Evolutionary conservation across 2,329 filamentous ascomycete species (phyloP).

Genomic region (Hypomyces rosellus): DNA sequence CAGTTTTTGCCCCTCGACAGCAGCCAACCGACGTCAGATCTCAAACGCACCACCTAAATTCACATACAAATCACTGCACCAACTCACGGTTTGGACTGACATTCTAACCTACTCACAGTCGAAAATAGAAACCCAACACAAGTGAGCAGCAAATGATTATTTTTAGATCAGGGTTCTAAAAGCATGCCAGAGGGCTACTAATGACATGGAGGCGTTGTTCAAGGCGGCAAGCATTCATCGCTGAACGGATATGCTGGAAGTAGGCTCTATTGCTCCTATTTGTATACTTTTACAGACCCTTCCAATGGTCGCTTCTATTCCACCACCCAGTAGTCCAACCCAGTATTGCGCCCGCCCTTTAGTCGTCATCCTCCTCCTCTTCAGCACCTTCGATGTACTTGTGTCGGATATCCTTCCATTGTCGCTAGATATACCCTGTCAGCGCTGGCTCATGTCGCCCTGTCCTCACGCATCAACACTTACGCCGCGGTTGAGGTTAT

Average conservation of each 20-base stretch:
- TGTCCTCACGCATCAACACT: slow-evolving; percentile 31
- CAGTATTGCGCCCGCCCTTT: slow-evolving; percentile 10
- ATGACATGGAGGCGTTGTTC: not conserved
- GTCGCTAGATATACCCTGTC: slow-evolving; percentile 56
- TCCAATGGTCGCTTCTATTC: slow-evolving; percentile 4
- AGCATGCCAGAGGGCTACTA: too few species aligned
- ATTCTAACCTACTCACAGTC: too few species aligned
- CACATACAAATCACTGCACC: too few species aligned
- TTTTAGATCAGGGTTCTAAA: too few species aligned
- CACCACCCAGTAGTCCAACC: slow-evolving; percentile 15
- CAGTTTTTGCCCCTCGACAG: not conserved
- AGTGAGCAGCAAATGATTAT: too few species aligned
- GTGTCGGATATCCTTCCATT: slow-evolving; percentile 99
- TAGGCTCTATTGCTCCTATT: slow-evolving; percentile 26
- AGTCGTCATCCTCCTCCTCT: slow-evolving; percentile 49
- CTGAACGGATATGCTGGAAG: slow-evolving; percentile 14
- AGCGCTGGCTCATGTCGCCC: slow-evolving; percentile 16
- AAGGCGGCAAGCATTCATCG: not conserved
- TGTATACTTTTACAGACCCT: slow-evolving; percentile 28
- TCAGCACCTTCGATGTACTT: slow-evolving; percentile 71
- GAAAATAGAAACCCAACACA: too few species aligned
- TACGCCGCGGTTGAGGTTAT: slow-evolving; percentile 87
- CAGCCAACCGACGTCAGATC: not conserved
- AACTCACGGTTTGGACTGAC: too few species aligned
- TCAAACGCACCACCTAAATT: not conserved